phyloP scores from a whole-genome alignment of 2,329 filamentous ascomycete species.

The Cercospora sp. region DNA sequence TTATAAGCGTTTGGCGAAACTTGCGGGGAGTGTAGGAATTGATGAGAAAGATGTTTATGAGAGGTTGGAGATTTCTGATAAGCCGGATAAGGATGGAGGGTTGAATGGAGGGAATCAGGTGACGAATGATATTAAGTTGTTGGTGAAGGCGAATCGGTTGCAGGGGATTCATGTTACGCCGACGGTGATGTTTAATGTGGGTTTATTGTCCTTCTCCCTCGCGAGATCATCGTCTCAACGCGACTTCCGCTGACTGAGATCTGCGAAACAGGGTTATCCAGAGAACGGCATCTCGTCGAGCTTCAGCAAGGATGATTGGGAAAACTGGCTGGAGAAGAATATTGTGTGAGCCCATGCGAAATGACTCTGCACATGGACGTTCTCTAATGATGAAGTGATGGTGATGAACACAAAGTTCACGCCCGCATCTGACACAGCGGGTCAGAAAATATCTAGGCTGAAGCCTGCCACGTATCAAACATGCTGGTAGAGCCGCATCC shows the following conservation, averaged over 20 bases:
- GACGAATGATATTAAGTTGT: slow-evolving; percentile 75
- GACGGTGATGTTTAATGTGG: slow-evolving; percentile 79
- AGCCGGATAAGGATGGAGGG: slow-evolving; percentile 64
- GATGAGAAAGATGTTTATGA: slow-evolving; percentile 69
- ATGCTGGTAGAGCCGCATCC: neutral
- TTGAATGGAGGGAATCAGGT: slow-evolving; percentile 79
- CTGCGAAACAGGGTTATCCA: slow-evolving; percentile 59
- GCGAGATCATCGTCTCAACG: neutral
- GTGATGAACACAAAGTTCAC: neutral
- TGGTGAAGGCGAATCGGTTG: slow-evolving; percentile 59
- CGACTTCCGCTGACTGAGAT: slow-evolving; percentile 21
- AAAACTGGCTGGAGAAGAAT: slow-evolving; percentile 74
- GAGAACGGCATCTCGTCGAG: slow-evolving; percentile 75
- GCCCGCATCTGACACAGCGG: neutral
- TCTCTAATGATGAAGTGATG: neutral
- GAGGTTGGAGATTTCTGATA: slow-evolving; percentile 68
- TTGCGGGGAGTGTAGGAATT: slow-evolving; percentile 70
- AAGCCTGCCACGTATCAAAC: neutral
- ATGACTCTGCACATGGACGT: neutral
- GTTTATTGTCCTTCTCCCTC: neutral
- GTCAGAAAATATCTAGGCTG: neutral
- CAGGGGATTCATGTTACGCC: slow-evolving; percentile 87
- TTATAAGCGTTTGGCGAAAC: slow-evolving; percentile 73
- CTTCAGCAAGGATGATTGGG: slow-evolving; percentile 80
- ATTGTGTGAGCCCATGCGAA: slow-evolving; percentile 48